Conservation (phyloP, 1,139 yeast species). For the Yamadazyma diospyri region DNA sequence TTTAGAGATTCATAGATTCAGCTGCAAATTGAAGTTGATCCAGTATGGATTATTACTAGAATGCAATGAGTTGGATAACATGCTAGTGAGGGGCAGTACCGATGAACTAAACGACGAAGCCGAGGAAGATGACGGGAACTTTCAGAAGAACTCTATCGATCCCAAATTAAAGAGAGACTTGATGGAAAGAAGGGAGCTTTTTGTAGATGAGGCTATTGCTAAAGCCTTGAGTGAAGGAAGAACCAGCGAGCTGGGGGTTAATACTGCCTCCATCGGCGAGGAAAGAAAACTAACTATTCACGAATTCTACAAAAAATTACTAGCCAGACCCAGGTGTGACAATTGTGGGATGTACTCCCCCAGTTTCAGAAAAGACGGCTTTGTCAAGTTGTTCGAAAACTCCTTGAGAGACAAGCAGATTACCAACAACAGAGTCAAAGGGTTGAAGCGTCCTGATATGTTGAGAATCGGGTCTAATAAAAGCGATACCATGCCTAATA, state of each 20-base stretch:
- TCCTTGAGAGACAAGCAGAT: conserved; percentile 78
- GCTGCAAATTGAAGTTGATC: conserved; percentile 74
- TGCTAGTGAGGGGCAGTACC: conserved; percentile 38
- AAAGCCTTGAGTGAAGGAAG: conserved; percentile 78
- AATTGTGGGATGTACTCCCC: conserved; percentile 97
- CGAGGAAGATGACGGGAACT: conserved; percentile 31
- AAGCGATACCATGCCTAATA: conserved; percentile 32
- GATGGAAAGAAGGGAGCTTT: conserved; percentile 59
- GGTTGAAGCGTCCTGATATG: conserved; percentile 71
- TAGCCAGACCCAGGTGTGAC: conserved; percentile 83
- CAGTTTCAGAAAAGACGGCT: conserved; percentile 90
- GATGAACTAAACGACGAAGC: conserved; percentile 33
- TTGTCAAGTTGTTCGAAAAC: conserved; percentile 85
- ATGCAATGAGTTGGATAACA: conserved; percentile 65
- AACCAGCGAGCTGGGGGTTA: conserved; percentile 61
- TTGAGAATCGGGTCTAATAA: conserved; percentile 29
- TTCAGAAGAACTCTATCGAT: conserved; percentile 27
- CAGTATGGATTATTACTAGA: conserved; percentile 89
- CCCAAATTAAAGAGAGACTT: conserved; percentile 45
- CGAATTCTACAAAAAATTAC: conserved; percentile 68
- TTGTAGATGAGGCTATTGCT: conserved; percentile 66
- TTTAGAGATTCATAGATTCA: conserved; percentile 68
- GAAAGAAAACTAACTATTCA: conserved; percentile 78
- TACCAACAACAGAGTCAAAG: conserved; percentile 78
- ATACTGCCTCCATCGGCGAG: conserved; percentile 81